phyloP scores from a whole-genome alignment of 805 yeast species.

The Saccharomyces paradoxus region DNA sequence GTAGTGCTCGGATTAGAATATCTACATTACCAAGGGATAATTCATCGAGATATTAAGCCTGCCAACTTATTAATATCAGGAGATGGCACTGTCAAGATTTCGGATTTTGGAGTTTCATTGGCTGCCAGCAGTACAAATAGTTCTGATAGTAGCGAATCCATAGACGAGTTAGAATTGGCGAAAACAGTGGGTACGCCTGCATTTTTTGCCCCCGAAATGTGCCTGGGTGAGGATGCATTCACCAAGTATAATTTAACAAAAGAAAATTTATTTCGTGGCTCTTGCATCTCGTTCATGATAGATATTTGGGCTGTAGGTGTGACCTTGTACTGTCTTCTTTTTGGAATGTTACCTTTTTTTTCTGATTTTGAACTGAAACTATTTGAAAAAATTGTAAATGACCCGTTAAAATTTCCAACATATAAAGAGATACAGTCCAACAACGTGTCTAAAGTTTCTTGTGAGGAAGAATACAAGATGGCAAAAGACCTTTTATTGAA shows the following conservation, averaged over 20 bases:
- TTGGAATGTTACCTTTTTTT: constrained; percentile 83
- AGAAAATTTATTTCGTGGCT: constrained; percentile 26
- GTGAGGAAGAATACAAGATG: constrained; percentile 35
- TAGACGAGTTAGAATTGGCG: constrained; percentile 71
- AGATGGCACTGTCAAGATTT: constrained; percentile 73
- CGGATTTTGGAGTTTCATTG: constrained; percentile 95
- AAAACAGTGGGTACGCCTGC: constrained; percentile 98
- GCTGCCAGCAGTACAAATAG: constrained; percentile 12
- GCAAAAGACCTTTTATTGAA: constrained; percentile 50
- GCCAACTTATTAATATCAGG: constrained; percentile 72
- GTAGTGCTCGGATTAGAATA: constrained; percentile 84
- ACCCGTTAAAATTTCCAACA: constrained; percentile 51
- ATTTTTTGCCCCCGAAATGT: constrained; percentile 89
- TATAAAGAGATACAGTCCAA: constrained; percentile 20
- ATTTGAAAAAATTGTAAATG: constrained; percentile 69
- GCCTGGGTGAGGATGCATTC: constrained; percentile 41
- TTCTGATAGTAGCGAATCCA: constrained; percentile 10
- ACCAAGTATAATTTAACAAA: constrained; percentile 16
- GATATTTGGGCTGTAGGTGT: constrained; percentile 98
- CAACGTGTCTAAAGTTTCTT: constrained; percentile 26
- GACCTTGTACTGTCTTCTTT: constrained; percentile 76
- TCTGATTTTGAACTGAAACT: constrained; percentile 64
- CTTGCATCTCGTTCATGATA: constrained; percentile 67
- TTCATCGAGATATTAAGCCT: constrained; percentile 94
- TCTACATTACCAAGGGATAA: constrained; percentile 80